These are phyloP conservation scores for Funneliformis geosporum DNA, from an alignment of 192 early-diverging fungal species.

Conservation along the genomic window DNA sequence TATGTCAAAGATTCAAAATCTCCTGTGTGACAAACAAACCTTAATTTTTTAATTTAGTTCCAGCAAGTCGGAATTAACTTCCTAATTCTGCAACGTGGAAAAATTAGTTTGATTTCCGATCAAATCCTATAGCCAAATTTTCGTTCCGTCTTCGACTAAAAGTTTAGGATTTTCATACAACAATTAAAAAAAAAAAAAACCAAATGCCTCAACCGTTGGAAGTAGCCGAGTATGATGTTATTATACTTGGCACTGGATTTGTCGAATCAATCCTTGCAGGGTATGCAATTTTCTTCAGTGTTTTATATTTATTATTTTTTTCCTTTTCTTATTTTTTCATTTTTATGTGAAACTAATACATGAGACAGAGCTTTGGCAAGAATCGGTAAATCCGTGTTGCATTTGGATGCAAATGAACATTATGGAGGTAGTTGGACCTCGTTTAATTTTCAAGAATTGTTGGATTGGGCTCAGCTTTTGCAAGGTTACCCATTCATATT, in stretches of 20 bases:
- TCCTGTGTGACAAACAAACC: not conserved
- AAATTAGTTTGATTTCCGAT: not conserved
- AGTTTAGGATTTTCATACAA: not conserved
- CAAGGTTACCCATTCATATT: constrained; percentile 26
- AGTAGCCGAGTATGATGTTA: constrained; percentile 66
- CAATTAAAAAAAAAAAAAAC: no score
- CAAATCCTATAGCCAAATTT: not conserved
- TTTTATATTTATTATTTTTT: not conserved
- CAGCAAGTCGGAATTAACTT: not conserved
- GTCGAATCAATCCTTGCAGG: constrained; percentile 79
- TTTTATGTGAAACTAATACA: not conserved
- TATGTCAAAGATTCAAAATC: no score
- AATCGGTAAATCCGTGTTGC: constrained; percentile 69
- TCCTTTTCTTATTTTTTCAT: no score
- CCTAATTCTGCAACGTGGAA: not conserved
- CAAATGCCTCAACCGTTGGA: constrained; percentile 36
- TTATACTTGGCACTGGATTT: constrained; percentile 87
- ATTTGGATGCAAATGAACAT: constrained; percentile 76
- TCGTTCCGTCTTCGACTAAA: not conserved
- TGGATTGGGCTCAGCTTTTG: constrained; percentile 42
- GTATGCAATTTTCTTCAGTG: constrained; percentile 40
- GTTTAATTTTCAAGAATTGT: constrained; percentile 54
- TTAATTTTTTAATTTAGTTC: not conserved
- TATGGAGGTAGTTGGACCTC: constrained; percentile 78
- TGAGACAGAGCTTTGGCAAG: constrained; percentile 61